phyloP scores from a whole-genome alignment of 78 protist species.

The Guillardia theta region DNA sequence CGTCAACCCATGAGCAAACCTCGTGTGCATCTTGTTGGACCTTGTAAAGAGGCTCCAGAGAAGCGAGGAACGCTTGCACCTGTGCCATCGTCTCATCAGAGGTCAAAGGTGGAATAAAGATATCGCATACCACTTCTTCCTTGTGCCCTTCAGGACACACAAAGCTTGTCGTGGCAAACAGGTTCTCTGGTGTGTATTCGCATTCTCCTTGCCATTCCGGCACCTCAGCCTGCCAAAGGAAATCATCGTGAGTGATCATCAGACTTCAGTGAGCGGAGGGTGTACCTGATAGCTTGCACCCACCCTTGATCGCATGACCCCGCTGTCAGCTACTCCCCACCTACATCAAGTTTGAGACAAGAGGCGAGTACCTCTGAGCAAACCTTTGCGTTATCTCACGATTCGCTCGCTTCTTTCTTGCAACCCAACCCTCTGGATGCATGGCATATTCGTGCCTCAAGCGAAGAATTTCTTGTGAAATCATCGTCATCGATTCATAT shows the following conservation, averaged over 20 bases:
- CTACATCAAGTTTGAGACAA: not conserved
- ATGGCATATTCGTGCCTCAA: not conserved
- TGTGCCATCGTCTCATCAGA: not conserved
- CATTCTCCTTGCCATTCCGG: not conserved
- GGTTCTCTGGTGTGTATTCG: not conserved
- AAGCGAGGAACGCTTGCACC: not conserved
- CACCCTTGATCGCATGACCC: not conserved
- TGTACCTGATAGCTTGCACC: slow-evolving; percentile 15
- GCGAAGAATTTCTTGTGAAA: not conserved
- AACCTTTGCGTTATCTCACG: not conserved
- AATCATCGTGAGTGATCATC: not conserved
- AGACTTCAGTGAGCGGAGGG: not conserved
- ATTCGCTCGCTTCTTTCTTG: not conserved
- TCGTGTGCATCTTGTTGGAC: no score
- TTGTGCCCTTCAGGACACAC: not conserved
- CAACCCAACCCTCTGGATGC: slow-evolving; percentile 31
- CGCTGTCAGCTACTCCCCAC: slow-evolving; percentile 35
- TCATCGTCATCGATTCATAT: not conserved
- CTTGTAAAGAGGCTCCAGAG: not conserved
- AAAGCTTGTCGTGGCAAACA: not conserved
- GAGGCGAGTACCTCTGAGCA: not conserved
- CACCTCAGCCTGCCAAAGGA: not conserved
- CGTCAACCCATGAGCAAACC: no score
- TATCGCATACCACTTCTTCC: not conserved
- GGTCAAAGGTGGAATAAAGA: not conserved